phyloP scores from a whole-genome alignment of 75 land plant genomes.

The Chamaecyparis obtusa region DNA sequence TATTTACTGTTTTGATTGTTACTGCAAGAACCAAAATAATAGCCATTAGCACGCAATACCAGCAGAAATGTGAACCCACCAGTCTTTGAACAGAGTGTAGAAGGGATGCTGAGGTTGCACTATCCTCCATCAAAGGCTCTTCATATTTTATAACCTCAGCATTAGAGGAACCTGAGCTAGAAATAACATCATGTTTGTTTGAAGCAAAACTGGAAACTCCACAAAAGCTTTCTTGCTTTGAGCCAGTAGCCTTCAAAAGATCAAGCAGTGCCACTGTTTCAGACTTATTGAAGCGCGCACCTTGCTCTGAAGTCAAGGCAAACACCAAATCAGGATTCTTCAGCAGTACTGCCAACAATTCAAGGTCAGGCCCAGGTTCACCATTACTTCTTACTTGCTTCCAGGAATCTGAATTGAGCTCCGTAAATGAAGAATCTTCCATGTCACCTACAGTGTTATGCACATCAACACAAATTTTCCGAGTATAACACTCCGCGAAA shows the following conservation, averaged over 20 bases:
- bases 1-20: not conserved
- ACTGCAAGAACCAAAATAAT: not conserved
- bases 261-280: slow-evolving; percentile 60
- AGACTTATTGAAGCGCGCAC: slow-evolving; percentile 22
- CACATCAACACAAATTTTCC: not conserved
- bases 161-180: slow-evolving; percentile 11
- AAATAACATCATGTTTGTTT: not conserved
- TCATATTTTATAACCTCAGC: slow-evolving; percentile 10
- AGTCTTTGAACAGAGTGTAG: slow-evolving; percentile 9
- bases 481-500: not conserved
- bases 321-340: slow-evolving; percentile 81
- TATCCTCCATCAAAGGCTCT: slow-evolving; percentile 7
- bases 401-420: not conserved
- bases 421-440: slow-evolving; percentile 2
- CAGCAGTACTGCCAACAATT: slow-evolving; percentile 69
- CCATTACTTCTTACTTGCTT: slow-evolving; percentile 13
- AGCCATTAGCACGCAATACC: not conserved
- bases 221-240: slow-evolving; percentile 10
- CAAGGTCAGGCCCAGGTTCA: slow-evolving; percentile 61
- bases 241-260: slow-evolving; percentile 42
- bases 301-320: slow-evolving; percentile 67
- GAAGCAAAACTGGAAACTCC: slow-evolving; percentile 2
- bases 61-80: slow-evolving; percentile 11
- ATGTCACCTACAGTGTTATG: not conserved
- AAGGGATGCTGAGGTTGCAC: slow-evolving; percentile 4